These are phyloP conservation scores for Aquilaria malaccensis DNA, from an alignment of 345 rosid genomes.

Conservation along the genomic window DNA sequence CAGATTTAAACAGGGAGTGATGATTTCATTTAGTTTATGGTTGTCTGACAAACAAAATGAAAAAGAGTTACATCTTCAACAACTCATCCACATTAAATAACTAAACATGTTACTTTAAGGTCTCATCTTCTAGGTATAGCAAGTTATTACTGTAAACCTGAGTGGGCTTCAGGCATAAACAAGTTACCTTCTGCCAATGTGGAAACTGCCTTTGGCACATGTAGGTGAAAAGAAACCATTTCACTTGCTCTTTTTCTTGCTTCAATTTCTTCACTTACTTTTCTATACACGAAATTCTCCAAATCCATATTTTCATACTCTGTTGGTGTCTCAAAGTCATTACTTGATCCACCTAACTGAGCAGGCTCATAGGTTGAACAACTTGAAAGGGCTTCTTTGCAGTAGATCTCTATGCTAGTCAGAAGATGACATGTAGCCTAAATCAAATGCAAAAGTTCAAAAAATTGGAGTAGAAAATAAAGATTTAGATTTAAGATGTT, in stretches of 20 bases:
- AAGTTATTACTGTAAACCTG: constrained; percentile 6
- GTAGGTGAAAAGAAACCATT: constrained; percentile 79
- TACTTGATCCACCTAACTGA: constrained; percentile 44
- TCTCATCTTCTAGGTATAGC: background rate
- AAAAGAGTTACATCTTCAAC: background rate
- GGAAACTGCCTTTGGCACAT: constrained; percentile 51
- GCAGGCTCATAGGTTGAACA: constrained; percentile 37
- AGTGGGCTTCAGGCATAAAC: constrained; percentile 8
- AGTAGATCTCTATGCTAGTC: constrained; percentile 58
- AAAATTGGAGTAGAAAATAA: no score
- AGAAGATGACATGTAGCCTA: constrained; percentile 91
- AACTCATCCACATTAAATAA: background rate
- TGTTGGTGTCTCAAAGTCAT: constrained; percentile 41
- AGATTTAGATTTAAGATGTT: no score
- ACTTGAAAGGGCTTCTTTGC: constrained; percentile 63
- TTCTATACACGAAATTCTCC: constrained; percentile 63
- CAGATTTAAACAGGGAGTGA: background rate
- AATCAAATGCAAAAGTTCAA: constrained; percentile 17
- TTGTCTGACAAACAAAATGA: background rate
- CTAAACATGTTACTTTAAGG: background rate
- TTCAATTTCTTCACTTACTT: constrained; percentile 66
- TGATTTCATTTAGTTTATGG: background rate
- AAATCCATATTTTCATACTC: constrained; percentile 87
- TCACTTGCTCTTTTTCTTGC: constrained; percentile 54
- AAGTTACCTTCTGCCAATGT: constrained; percentile 70